A percentile compares a stretch with the other conserved stretches of the same genome.
phyloP scores from a whole-genome alignment of 768 basidiomycete species.

The Mycena albidolilacea region DNA sequence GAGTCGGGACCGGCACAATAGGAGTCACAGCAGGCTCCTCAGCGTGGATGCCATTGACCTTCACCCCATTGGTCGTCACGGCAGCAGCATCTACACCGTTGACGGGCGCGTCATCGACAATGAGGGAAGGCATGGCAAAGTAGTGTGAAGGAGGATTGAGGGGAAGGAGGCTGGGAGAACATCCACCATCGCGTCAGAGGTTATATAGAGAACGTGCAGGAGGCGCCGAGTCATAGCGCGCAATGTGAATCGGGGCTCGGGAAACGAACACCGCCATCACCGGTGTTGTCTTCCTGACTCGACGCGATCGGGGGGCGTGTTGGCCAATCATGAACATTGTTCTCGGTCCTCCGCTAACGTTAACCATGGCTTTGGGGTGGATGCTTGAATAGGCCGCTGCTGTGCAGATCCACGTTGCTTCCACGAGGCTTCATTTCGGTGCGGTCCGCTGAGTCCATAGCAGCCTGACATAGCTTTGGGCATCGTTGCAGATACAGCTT shows the following conservation, averaged over 20 bases:
- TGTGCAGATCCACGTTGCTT: too few species aligned
- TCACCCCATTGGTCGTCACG: conserved; percentile 10
- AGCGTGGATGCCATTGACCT: conserved; percentile 22
- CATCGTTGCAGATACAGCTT: too few species aligned
- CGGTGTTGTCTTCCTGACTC: neutral
- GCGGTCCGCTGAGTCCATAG: too few species aligned
- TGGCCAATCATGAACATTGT: too few species aligned
- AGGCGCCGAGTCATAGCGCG: conserved; percentile 23
- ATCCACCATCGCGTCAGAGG: neutral
- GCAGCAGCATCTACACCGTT: conserved; percentile 10
- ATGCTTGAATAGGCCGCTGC: too few species aligned
- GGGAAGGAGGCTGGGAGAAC: conserved; percentile 9
- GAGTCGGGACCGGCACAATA: neutral
- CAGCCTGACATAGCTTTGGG: too few species aligned
- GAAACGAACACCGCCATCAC: neutral
- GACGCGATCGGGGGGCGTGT: neutral
- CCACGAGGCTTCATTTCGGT: too few species aligned
- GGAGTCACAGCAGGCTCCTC: conserved; percentile 8
- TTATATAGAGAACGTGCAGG: conserved; percentile 16
- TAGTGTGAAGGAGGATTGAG: neutral
- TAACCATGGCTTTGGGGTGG: too few species aligned
- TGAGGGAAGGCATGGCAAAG: conserved; percentile 15
- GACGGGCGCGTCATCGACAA: conserved; percentile 12
- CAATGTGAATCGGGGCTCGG: conserved; percentile 8
- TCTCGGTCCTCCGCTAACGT: too few species aligned